Conservation (phyloP, 164 flowering plant genomes). For the Vitis rotundifolia region DNA sequence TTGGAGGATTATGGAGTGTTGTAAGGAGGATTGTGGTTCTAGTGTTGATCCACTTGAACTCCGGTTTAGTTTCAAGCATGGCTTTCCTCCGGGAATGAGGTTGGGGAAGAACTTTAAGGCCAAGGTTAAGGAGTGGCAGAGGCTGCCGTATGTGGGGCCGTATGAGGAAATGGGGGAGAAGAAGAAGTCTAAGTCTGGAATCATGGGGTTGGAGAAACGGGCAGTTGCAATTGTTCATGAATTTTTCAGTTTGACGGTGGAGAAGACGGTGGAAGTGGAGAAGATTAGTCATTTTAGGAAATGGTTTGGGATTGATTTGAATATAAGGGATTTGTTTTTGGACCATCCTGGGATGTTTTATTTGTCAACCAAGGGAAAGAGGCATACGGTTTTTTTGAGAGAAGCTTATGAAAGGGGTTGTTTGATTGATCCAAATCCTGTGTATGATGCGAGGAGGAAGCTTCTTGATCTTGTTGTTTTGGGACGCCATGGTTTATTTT, state of each 20-base stretch:
- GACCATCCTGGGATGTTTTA: constrained; percentile 94
- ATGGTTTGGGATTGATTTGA: constrained; percentile 81
- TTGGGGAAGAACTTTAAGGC: constrained; percentile 65
- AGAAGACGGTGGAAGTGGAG: constrained; percentile 92
- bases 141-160: constrained; percentile 69
- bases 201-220: constrained; percentile 65
- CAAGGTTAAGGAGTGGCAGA: constrained; percentile 88
- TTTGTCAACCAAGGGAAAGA: constrained; percentile 77
- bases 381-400: constrained; percentile 75
- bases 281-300: constrained; percentile 92
- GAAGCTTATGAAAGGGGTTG: constrained; percentile 83
- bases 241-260: constrained; percentile 86
- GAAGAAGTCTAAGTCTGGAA: constrained; percentile 42
- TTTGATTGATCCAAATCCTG: constrained; percentile 69
- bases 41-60: constrained; percentile 46
- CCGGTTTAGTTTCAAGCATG: constrained; percentile 59
- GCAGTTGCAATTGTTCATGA: constrained; percentile 87
- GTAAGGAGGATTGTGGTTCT: constrained; percentile 38
- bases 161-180: constrained; percentile 52
- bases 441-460: constrained; percentile 77
- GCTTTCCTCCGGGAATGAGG: constrained; percentile 86
- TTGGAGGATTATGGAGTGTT: constrained; percentile 70
- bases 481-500: constrained; percentile 52
- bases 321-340: constrained; percentile 82
- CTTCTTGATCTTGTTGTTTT: constrained; percentile 77